Percentiles rank a stretch among this genome's conserved stretches.
Evolutionary conservation across 306 rosid species (phyloP).

Genomic region (Dryas alaskensis): DNA sequence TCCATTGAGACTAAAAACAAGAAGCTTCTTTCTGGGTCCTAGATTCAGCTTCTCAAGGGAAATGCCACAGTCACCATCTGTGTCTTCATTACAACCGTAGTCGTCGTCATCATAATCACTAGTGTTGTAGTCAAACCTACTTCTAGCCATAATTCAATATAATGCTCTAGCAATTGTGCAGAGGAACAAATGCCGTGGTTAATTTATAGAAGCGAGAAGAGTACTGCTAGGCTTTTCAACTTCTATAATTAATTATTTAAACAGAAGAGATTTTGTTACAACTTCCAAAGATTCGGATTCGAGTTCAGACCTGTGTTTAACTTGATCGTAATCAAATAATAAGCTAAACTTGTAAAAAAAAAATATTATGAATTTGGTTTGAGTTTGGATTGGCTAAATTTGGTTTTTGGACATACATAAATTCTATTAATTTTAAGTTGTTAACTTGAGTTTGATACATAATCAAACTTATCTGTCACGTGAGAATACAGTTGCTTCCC

Average conservation of each 20-base stretch:
- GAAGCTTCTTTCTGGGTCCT: constrained; percentile 26
- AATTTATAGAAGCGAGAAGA: background rate
- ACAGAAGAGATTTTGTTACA: too few relatives aligned
- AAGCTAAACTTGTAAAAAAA: too few relatives aligned
- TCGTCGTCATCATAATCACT: background rate
- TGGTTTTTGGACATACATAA: too few relatives aligned
- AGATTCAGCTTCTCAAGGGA: constrained; percentile 23
- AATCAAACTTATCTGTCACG: constrained; percentile 6
- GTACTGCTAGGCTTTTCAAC: background rate
- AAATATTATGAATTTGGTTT: too few relatives aligned
- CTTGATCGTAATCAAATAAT: too few relatives aligned
- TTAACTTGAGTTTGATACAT: too few relatives aligned
- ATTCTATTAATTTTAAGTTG: too few relatives aligned
- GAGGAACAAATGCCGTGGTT: background rate
- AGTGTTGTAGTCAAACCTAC: background rate
- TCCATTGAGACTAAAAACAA: constrained; percentile 17
- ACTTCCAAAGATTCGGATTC: background rate
- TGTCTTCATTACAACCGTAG: background rate
- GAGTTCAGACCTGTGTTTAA: too few relatives aligned
- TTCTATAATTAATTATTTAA: too few relatives aligned
- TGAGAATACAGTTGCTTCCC: constrained; percentile 37
- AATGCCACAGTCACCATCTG: constrained; percentile 8
- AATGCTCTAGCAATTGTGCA: background rate
- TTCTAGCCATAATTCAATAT: constrained; percentile 1
- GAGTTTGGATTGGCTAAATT: too few relatives aligned